phyloP scores from a whole-genome alignment of 163 green algal species.

The Chlamydomonas reinhardtii region DNA sequence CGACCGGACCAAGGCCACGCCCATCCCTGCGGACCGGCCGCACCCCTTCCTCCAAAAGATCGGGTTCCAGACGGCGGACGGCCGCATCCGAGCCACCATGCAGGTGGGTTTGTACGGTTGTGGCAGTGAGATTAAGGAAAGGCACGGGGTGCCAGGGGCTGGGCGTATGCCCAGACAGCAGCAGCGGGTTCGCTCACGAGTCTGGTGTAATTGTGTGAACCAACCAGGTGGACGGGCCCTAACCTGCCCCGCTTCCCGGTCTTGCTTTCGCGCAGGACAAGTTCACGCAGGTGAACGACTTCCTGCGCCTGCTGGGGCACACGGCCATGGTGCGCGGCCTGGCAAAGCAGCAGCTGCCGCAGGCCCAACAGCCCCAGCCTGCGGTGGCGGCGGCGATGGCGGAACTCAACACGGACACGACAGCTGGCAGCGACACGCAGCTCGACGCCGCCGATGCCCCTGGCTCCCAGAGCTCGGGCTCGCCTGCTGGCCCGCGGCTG shows the following conservation, averaged over 20 bases:
- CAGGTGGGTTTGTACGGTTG: conserved; percentile 28
- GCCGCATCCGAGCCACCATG: conserved; percentile 56
- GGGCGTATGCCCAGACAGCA: too few species aligned
- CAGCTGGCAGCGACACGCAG: too few species aligned
- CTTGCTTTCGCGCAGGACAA: conserved; percentile 54
- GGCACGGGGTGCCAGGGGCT: too few species aligned
- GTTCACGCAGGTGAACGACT: conserved; percentile 73
- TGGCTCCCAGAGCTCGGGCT: too few species aligned
- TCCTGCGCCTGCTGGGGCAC: conserved; percentile 71
- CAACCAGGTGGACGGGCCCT: too few species aligned
- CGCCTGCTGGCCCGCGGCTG: neutral
- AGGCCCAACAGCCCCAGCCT: conserved; percentile 1
- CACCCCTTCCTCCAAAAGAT: conserved; percentile 70
- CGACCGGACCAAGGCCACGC: conserved; percentile 60
- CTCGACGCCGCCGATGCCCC: too few species aligned
- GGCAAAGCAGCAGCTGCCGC: conserved; percentile 47
- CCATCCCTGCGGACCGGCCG: conserved; percentile 53
- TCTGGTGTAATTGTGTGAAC: too few species aligned
- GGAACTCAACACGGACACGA: neutral
- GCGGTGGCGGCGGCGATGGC: neutral
- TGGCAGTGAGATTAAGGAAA: neutral
- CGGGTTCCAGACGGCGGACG: conserved; percentile 68
- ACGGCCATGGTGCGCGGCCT: conserved; percentile 54
- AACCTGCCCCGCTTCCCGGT: too few species aligned
- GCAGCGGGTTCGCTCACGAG: too few species aligned